phyloP scores from a whole-genome alignment of 257 asterid species.

The Salvia rosmarinus region DNA sequence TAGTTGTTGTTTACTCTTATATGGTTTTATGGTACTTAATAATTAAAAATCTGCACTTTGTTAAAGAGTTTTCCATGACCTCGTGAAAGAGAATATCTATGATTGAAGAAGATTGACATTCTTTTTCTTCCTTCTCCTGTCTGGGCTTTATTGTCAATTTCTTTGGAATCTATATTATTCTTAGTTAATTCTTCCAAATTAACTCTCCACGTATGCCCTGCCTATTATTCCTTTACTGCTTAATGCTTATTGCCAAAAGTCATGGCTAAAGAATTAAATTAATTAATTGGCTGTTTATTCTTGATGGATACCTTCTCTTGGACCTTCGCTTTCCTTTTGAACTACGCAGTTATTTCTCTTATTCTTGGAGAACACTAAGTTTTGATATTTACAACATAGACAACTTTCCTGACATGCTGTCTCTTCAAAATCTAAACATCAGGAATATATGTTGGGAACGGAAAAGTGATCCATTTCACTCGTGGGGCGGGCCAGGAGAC shows the following conservation, averaged over 20 bases:
- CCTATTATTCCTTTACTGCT: background rate
- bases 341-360: background rate
- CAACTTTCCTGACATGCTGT: conserved; percentile 23
- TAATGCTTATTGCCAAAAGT: background rate
- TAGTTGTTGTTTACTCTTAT: background rate
- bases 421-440: conserved; percentile 31
- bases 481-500: conserved; percentile 83
- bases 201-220: background rate
- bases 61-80: background rate
- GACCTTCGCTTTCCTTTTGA: background rate
- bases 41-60: conserved; percentile 11
- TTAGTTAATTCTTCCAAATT: background rate
- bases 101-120: conserved; percentile 9
- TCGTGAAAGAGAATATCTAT: background rate
- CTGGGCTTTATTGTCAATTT: background rate
- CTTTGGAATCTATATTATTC: background rate
- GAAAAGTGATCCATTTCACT: conserved; percentile 82
- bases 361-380: background rate
- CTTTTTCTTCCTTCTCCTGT: background rate
- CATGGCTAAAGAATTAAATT: background rate
- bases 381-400: conserved; percentile 11
- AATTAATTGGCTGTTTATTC: background rate
- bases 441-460: conserved; percentile 85
- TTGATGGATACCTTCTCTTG: background rate
- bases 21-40: conserved; percentile 1